Percentiles rank a stretch among this genome's conserved stretches.
phyloP scores from a whole-genome alignment of 257 asterid genomes.

The Solanum tacnaense region DNA sequence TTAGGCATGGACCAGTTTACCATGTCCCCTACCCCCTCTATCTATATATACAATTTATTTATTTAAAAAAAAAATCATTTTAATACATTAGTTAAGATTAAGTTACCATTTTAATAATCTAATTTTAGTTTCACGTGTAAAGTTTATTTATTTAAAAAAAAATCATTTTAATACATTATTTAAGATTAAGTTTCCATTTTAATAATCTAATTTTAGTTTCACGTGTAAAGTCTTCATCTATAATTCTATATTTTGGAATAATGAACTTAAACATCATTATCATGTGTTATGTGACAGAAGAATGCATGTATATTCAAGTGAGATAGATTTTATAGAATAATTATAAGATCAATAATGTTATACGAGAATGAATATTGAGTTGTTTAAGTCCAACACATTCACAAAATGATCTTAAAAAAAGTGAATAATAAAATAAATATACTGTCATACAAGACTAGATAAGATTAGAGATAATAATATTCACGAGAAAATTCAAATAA shows the following conservation, averaged over 20 bases:
- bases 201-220: neutral
- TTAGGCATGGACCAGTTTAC: constrained; percentile 1
- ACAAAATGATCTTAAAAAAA: neutral
- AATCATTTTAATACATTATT: neutral
- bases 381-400: neutral
- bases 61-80: too few relatives aligned
- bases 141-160: too few relatives aligned
- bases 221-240: neutral
- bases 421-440: neutral
- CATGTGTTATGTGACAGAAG: neutral
- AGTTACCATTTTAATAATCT: neutral
- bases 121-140: neutral
- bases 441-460: neutral
- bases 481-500: neutral
- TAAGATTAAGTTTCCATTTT: neutral
- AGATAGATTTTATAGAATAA: neutral
- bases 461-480: neutral
- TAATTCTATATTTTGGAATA: neutral
- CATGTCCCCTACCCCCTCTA: neutral
- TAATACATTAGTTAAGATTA: neutral
- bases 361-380: neutral
- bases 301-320: neutral
- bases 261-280: neutral
- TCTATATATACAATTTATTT: neutral
- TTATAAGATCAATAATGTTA: neutral